phyloP scores from a whole-genome alignment of 306 rosid species.

The Cyclanthera cordifolia region DNA sequence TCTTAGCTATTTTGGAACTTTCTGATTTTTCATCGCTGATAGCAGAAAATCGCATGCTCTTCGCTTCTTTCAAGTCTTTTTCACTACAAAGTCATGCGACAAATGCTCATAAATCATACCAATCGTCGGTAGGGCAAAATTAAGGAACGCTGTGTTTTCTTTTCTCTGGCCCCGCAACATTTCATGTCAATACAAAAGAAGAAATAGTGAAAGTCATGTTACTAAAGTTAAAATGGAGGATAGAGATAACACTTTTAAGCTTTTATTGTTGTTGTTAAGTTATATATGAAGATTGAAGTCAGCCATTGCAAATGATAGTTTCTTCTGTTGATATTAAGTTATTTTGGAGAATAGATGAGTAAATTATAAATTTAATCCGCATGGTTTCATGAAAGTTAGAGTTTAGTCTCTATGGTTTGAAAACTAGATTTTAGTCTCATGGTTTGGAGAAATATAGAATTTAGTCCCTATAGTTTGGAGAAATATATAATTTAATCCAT shows the following conservation, averaged over 20 bases:
- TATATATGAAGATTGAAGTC: too few species aligned
- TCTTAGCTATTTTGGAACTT: conserved; percentile 7
- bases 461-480: too few species aligned
- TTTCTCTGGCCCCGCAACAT: background rate
- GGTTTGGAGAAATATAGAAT: too few species aligned
- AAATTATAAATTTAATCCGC: too few species aligned
- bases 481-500: too few species aligned
- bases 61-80: background rate
- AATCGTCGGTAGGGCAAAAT: background rate
- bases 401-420: too few species aligned
- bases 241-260: background rate
- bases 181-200: background rate
- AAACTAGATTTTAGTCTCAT: too few species aligned
- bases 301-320: background rate
- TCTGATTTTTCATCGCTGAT: background rate
- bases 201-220: background rate
- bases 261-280: too few species aligned
- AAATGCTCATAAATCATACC: background rate
- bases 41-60: background rate
- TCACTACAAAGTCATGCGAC: background rate
- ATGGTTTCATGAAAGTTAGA: too few species aligned
- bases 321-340: background rate
- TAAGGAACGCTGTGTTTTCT: background rate
- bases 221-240: background rate
- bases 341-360: background rate